Evolutionary conservation across 2,329 filamentous ascomycete genomes (phyloP).

Genomic region (Colletotrichum sansevieriae): DNA sequence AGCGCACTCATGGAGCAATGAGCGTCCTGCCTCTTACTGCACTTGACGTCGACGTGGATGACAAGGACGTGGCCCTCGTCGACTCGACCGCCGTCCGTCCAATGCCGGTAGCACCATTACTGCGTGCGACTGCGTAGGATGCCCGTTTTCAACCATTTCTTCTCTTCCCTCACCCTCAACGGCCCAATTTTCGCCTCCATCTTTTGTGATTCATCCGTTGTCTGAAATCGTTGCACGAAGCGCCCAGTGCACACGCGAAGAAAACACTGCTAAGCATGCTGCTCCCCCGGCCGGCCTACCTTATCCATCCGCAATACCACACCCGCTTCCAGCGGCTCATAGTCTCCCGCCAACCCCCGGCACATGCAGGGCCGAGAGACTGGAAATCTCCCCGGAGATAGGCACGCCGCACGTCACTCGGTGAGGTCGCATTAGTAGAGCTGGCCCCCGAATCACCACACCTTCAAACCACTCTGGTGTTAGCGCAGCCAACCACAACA

Average conservation of each 20-base stretch:
- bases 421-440: not conserved
- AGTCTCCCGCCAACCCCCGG: not conserved
- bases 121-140: no score
- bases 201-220: slow-evolving; percentile 33
- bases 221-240: slow-evolving; percentile 27
- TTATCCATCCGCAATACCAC: slow-evolving; percentile 14
- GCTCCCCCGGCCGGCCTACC: not conserved
- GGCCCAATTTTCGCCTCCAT: slow-evolving; percentile 24
- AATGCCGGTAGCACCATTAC: not conserved
- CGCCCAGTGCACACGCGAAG: slow-evolving; percentile 23
- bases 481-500: slow-evolving; percentile 18
- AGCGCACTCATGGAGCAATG: not conserved
- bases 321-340: not conserved
- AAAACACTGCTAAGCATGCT: not conserved
- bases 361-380: slow-evolving; percentile 13
- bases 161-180: not conserved
- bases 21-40: not conserved
- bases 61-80: slow-evolving; percentile 24
- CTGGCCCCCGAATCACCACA: slow-evolving; percentile 9
- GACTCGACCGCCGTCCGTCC: slow-evolving; percentile 2
- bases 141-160: slow-evolving; percentile 2
- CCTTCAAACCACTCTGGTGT: not conserved
- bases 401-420: slow-evolving; percentile 7
- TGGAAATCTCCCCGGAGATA: slow-evolving; percentile 15
- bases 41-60: slow-evolving; percentile 22